phyloP scores from a whole-genome alignment of 805 yeast genomes.

The Cyberlindnera samutprakarnensis region DNA sequence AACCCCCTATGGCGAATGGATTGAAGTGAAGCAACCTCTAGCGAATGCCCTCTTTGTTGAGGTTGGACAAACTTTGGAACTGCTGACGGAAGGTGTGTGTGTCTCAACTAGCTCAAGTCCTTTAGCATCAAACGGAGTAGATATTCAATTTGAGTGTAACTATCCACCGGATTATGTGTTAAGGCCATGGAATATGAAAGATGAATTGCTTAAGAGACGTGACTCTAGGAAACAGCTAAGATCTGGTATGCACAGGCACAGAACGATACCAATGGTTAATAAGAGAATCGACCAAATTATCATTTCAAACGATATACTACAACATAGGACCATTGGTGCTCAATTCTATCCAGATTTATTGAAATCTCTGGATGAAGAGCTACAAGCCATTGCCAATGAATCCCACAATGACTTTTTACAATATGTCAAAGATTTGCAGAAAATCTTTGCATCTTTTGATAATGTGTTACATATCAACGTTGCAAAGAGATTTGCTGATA shows the following conservation, averaged over 20 bases:
- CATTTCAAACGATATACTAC: slow-evolving; percentile 24
- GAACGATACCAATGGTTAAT: too few relatives aligned
- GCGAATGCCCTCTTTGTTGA: slow-evolving; percentile 35
- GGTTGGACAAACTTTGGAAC: slow-evolving; percentile 42
- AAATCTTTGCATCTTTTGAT: slow-evolving; percentile 15
- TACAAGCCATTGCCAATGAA: slow-evolving; percentile 27
- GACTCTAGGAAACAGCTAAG: too few relatives aligned
- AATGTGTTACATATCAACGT: slow-evolving; percentile 10
- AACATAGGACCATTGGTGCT: slow-evolving; percentile 39
- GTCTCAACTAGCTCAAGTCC: too few relatives aligned
- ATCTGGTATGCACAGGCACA: too few relatives aligned
- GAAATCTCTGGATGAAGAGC: slow-evolving; percentile 37
- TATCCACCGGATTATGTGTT: too few relatives aligned
- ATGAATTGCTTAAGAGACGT: too few relatives aligned
- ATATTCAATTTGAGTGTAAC: too few relatives aligned
- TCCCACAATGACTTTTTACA: too few relatives aligned
- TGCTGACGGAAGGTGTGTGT: slow-evolving; percentile 39
- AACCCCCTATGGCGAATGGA: slow-evolving; percentile 40
- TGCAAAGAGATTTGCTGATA: slow-evolving; percentile 13
- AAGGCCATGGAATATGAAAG: too few relatives aligned
- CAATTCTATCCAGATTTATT: slow-evolving; percentile 36
- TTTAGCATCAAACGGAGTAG: too few relatives aligned
- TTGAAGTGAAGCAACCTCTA: slow-evolving; percentile 32
- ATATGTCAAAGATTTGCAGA: slow-evolving; percentile 3
- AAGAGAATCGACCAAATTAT: slow-evolving; percentile 36